Evolutionary conservation across 495 filamentous ascomycete species (phyloP).

Genomic region (Gamarada debralockiae): DNA sequence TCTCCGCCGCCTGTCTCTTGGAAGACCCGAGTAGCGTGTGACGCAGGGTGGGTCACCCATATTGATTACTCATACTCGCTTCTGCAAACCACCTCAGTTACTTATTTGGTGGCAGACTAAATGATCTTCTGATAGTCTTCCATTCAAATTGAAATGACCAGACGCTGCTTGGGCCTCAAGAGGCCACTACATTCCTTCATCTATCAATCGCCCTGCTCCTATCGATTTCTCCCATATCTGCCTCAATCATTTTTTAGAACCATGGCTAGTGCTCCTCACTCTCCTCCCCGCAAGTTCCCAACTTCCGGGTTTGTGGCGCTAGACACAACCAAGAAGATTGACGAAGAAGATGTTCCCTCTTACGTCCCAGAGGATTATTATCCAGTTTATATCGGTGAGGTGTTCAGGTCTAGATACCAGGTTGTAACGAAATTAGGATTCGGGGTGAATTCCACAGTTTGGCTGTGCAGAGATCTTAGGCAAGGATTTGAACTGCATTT

Average conservation of each 20-base stretch:
- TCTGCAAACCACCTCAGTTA: too few species aligned
- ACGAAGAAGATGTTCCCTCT: slow-evolving; percentile 43
- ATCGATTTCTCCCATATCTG: slow-evolving; percentile 18
- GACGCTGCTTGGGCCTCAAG: slow-evolving; percentile 15
- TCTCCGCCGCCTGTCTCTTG: too few species aligned
- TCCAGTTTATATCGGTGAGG: slow-evolving; percentile 46
- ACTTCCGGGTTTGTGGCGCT: slow-evolving; percentile 21
- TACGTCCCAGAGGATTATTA: slow-evolving; percentile 43
- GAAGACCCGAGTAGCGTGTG: too few species aligned
- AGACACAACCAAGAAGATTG: slow-evolving; percentile 24
- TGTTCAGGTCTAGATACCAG: slow-evolving; percentile 42
- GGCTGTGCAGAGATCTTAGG: slow-evolving; percentile 49
- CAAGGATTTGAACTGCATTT: slow-evolving; percentile 25
- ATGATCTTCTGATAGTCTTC: slow-evolving; percentile 19
- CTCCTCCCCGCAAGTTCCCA: slow-evolving; percentile 23
- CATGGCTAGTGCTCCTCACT: slow-evolving; percentile 16
- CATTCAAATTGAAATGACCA: slow-evolving; percentile 20
- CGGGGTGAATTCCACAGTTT: slow-evolving; percentile 48
- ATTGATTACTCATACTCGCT: too few species aligned
- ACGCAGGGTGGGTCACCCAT: too few species aligned
- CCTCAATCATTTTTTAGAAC: slow-evolving; percentile 21
- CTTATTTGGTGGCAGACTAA: slow-evolving; percentile 12
- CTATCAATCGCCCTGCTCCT: slow-evolving; percentile 13
- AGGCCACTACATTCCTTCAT: slow-evolving; percentile 17
- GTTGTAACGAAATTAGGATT: slow-evolving; percentile 51